Evolutionary conservation across 2,329 filamentous ascomycete genomes (phyloP), one percentile per base, ranked within the genome.

Genomic region (Sclerotinia glacialis): DNA sequence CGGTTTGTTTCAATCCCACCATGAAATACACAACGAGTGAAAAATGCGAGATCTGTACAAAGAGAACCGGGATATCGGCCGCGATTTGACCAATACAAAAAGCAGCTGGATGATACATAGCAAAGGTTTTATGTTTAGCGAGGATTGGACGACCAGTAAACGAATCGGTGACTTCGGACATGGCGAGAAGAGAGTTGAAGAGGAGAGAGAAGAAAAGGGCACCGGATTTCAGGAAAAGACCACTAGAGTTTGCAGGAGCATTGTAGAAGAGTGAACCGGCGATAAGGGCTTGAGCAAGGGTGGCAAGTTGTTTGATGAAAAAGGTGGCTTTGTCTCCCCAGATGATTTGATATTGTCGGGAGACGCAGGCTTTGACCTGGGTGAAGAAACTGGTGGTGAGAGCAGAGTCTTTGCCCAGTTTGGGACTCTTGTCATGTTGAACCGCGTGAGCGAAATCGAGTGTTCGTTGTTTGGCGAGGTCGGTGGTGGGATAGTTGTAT

Each of bases 221-320:
- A 63, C 88, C 89, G 0, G 83, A 81, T 71, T 89, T 89, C 71
- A 84, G 74, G 74, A 90, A 90, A 0, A 91, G 76, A 11, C 88
- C 88, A 0, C 77, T 80, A 0, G 86, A 85, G 60, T 83, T 85
- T 31, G 78, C 67, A 0, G 86, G 82, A 0, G 87, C 84, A 65
- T 87, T 81, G 77, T 90, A 91, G 77, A 91, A 91, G 4, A 90
- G 80, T 0, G 87, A 89, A 8, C 87, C 88, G 1, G 83, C 80
- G 67, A 90, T 84, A 6, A 91, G 76, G 0, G 87, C 86, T 71
- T 89, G 85, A 0, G 81, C 71, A 9, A 89, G 72, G 1, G 83
- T 86, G 0, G 83, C 81, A 6, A 80, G 76, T 70, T 89, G 86
- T 73, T 87, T 88, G 77, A 89, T 86, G 68, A 87, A 70, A 49